Conservation (phyloP, 2,329 filamentous ascomycete genomes). For the Pseudogymnoascus sp. region DNA sequence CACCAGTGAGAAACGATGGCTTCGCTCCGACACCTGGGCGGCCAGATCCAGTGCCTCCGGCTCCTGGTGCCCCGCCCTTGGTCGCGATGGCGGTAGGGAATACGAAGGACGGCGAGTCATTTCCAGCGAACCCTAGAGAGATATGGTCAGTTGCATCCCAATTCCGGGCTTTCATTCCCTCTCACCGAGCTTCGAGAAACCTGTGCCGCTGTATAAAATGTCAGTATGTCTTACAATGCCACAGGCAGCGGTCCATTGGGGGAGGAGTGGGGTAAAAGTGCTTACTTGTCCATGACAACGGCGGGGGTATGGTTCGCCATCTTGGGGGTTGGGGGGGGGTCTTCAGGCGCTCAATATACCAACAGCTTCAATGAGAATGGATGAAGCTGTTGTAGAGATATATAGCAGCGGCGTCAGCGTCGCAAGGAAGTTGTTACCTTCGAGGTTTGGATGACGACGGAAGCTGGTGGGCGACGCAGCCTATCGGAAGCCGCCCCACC, state of each 20-base stretch:
- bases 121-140: constrained; percentile 83
- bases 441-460: constrained; percentile 11
- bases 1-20: constrained; percentile 88
- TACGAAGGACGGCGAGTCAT: constrained; percentile 98
- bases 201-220: constrained; percentile 72
- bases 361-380: constrained; percentile 2
- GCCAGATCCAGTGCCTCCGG: constrained; percentile 73
- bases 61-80: constrained; percentile 68
- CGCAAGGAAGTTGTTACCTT: constrained; percentile 8
- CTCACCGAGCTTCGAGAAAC: constrained; percentile 97
- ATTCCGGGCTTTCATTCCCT: constrained; percentile 10
- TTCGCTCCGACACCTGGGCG: constrained; percentile 89
- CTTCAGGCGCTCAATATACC: constrained; percentile 4
- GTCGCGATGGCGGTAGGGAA: constrained; percentile 98
- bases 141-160: not conserved
- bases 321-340: constrained; percentile 27
- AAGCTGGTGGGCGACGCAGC: constrained; percentile 10
- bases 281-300: constrained; percentile 99
- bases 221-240: constrained; percentile 20
- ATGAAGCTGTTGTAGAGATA: constrained; percentile 10
- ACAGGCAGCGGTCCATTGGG: not conserved
- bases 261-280: constrained; percentile 34
- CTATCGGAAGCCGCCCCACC: constrained; percentile 9
- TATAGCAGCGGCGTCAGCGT: not conserved
- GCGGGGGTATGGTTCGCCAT: constrained; percentile 99